Base-by-base conservation (phyloP, 805 yeast genomes). In the Sugiyamaella valdiviana region DNA sequence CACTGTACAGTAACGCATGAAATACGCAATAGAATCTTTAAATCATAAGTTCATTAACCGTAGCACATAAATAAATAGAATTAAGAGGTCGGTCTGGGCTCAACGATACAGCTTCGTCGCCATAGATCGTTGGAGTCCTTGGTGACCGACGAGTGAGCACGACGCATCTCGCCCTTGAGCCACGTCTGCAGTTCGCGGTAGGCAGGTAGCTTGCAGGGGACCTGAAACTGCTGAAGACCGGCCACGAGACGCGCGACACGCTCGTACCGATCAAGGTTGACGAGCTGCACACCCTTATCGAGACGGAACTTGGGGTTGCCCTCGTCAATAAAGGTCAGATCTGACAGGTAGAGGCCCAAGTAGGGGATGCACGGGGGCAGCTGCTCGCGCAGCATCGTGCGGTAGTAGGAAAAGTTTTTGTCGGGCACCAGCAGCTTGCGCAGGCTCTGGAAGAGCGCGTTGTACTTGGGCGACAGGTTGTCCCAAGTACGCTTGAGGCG, bases 401-500 rank as follows among this genome's bases (percentile, higher is more conserved):
- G 56, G 48, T 66, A 67, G 26, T 53, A 60, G 9, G 58, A 48
- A 51, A 65, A 67, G 47, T 67, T 67, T 45, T 65, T 64, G 19
- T 64, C 68, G 2, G 69, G 70, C 10, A 59, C 48, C 9, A 63
- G 51, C 32, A 67, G 49, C 9, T 57, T 57, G 22, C 55, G 51
- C 42, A 67, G 53, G 5, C 46, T 42, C 5, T 57, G 57, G 17
- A 67, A 53, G 4, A 57, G 48, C 3, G 51, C 48, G 41, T 54
- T 53, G 39, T 59, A 56, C 43, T 58, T 56, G 17, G 63, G 51
- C 14, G 63, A 48, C 35, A 67, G 51, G 24, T 55, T 23, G 14
- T 64, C 66, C 71, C 71, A 67, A 2, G 58, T 58, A 41, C 55
- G 55, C 43, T 62, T 57, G 37, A 67, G 59, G 16, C 70, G 59